Percentiles rank a stretch among this genome's conserved stretches.
Conservation (phyloP, 1,284 basidiomycete species). For the Heterobasidion parviporum region DNA sequence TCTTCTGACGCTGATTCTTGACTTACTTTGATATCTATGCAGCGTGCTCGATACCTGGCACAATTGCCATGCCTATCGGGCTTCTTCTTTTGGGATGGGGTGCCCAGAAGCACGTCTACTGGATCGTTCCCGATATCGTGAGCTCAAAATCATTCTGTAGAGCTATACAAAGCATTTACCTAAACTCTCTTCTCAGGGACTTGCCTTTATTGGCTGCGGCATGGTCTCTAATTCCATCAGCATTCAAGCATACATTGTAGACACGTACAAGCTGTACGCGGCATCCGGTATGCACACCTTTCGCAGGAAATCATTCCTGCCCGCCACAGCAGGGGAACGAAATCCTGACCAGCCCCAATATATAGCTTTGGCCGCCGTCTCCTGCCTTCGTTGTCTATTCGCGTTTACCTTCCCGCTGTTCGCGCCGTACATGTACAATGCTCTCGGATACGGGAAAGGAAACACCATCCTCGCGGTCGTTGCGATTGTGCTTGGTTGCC, state of each 20-base stretch:
- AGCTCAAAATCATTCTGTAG: conserved; percentile 12
- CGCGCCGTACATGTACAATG: conserved; percentile 51
- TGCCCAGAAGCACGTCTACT: conserved; percentile 42
- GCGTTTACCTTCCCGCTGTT: conserved; percentile 65
- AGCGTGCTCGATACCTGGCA: conserved; percentile 56
- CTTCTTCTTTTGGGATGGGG: conserved; percentile 62
- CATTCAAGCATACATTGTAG: conserved; percentile 58
- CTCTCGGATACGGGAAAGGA: conserved; percentile 58
- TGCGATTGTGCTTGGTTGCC: conserved; percentile 53
- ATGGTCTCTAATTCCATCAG: too few species aligned
- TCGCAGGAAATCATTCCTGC: neutral
- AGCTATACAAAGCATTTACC: too few species aligned
- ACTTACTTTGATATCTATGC: neutral
- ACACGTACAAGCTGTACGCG: conserved; percentile 56
- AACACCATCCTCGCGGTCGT: conserved; percentile 51
- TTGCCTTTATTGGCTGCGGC: too few species aligned
- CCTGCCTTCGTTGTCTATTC: conserved; percentile 47
- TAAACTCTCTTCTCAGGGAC: too few species aligned
- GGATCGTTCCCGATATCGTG: conserved; percentile 64
- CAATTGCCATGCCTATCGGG: conserved; percentile 46
- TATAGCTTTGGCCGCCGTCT: conserved; percentile 48
- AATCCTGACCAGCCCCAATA: neutral
- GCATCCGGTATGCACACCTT: conserved; percentile 41
- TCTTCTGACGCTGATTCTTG: too few species aligned
- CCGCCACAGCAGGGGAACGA: neutral